Evolutionary conservation across 73 alveolate species (phyloP).

Genomic region (Symbiodinium natans): DNA sequence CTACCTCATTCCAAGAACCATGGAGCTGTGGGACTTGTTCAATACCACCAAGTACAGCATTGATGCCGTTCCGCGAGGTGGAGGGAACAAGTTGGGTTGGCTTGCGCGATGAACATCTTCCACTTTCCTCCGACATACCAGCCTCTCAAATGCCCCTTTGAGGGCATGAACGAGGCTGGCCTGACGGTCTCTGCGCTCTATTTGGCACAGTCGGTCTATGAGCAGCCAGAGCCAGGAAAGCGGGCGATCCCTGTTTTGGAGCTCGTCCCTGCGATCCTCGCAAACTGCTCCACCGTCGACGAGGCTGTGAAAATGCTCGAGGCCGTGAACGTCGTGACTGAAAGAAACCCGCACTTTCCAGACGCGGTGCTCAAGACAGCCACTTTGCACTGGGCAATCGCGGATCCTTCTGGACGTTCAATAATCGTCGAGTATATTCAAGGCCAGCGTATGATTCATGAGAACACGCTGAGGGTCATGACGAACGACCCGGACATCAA

Average conservation of each 20-base stretch:
- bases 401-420: conserved; percentile 16
- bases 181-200: conserved; percentile 43
- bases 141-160: background rate
- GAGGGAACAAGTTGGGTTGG: background rate
- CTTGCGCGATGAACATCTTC: conserved; percentile 10
- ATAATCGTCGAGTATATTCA: conserved; percentile 31
- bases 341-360: background rate
- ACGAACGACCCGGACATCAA: conserved; percentile 39
- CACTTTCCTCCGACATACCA: background rate
- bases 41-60: conserved; percentile 22
- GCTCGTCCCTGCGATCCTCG: background rate
- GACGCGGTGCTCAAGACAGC: background rate
- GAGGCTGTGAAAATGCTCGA: conserved; percentile 4
- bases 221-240: conserved; percentile 3
- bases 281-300: conserved; percentile 20
- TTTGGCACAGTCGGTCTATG: conserved; percentile 41
- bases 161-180: conserved; percentile 57
- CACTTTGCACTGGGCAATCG: conserved; percentile 47
- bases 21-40: conserved; percentile 54
- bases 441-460: background rate
- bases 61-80: conserved; percentile 31
- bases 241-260: background rate
- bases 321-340: background rate
- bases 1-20: conserved; percentile 47
- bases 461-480: conserved; percentile 52